Conservation (phyloP, 371 early-diverging fungal genomes). For the Mucor indicus region DNA sequence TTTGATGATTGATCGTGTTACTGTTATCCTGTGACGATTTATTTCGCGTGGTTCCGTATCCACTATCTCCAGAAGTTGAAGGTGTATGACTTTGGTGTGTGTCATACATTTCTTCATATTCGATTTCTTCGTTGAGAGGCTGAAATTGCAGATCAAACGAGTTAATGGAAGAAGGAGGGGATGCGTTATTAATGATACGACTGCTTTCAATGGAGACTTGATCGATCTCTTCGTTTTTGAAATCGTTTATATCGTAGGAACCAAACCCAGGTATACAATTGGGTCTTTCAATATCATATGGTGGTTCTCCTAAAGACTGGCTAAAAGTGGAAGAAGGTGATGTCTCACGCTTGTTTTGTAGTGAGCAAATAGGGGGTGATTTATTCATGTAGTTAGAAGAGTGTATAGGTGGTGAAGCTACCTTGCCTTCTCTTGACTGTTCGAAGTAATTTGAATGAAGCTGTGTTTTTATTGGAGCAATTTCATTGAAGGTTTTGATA, state of each 20-base stretch:
- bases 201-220: background rate
- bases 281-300: slow-evolving; percentile 14
- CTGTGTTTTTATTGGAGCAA: too few relatives aligned
- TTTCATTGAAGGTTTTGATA: too few relatives aligned
- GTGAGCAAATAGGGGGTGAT: background rate
- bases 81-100: slow-evolving; percentile 13
- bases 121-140: background rate
- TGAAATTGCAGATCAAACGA: background rate
- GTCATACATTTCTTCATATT: slow-evolving; percentile 7
- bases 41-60: slow-evolving; percentile 11
- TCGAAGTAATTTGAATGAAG: too few relatives aligned
- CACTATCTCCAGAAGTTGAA: slow-evolving; percentile 25
- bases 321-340: background rate
- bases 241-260: slow-evolving; percentile 1
- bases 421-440: too few relatives aligned
- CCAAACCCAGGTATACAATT: slow-evolving; percentile 18
- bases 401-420: too few relatives aligned
- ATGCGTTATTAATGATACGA: background rate
- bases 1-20: background rate
- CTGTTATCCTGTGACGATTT: background rate
- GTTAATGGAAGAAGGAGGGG: background rate
- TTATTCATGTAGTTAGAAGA: too few relatives aligned
- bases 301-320: background rate
- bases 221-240: slow-evolving; percentile 1
- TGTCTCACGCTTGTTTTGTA: background rate